phyloP scores from a whole-genome alignment of 163 green algal genomes.

The Coccomyxa subellipsoidea region DNA sequence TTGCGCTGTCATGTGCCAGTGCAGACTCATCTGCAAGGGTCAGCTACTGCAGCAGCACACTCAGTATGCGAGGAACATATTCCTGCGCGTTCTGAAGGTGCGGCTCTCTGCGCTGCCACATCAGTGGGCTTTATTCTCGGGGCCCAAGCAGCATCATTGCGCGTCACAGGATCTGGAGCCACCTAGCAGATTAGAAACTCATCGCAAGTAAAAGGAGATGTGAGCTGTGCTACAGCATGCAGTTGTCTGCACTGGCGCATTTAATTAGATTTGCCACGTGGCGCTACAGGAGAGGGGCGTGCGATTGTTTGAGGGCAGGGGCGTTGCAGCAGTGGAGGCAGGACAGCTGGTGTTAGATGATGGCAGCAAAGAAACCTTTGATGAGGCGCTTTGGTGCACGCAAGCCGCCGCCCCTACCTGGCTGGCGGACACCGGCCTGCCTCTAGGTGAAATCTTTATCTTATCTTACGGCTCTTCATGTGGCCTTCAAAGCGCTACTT shows the following conservation, averaged over 20 bases:
- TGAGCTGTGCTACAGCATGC: too few species aligned
- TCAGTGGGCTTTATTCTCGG: too few species aligned
- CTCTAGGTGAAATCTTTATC: not conserved
- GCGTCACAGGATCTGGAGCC: too few species aligned
- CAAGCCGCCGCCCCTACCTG: slow-evolving; percentile 71
- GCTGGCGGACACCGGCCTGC: slow-evolving; percentile 46
- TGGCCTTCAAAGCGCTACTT: too few species aligned
- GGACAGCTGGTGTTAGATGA: slow-evolving; percentile 38
- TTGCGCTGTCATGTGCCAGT: slow-evolving; percentile 13
- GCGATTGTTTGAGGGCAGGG: slow-evolving; percentile 15
- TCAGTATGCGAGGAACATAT: slow-evolving; percentile 25
- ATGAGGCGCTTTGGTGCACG: slow-evolving; percentile 94
- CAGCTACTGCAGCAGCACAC: slow-evolving; percentile 49
- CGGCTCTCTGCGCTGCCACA: too few species aligned
- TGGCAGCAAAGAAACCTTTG: slow-evolving; percentile 46
- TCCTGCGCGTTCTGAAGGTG: slow-evolving; percentile 34
- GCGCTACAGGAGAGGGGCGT: slow-evolving; percentile 29
- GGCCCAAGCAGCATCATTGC: too few species aligned
- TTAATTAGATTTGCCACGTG: not conserved
- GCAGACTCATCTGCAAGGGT: slow-evolving; percentile 42
- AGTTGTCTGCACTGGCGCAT: too few species aligned
- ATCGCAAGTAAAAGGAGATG: too few species aligned
- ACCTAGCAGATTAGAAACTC: too few species aligned
- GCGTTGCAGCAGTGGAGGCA: slow-evolving; percentile 38
- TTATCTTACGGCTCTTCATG: too few species aligned